A percentile compares a stretch with the other conserved stretches of the same genome.
phyloP scores from a whole-genome alignment of 441 rosid species.

The Arabidopsis lyrata region DNA sequence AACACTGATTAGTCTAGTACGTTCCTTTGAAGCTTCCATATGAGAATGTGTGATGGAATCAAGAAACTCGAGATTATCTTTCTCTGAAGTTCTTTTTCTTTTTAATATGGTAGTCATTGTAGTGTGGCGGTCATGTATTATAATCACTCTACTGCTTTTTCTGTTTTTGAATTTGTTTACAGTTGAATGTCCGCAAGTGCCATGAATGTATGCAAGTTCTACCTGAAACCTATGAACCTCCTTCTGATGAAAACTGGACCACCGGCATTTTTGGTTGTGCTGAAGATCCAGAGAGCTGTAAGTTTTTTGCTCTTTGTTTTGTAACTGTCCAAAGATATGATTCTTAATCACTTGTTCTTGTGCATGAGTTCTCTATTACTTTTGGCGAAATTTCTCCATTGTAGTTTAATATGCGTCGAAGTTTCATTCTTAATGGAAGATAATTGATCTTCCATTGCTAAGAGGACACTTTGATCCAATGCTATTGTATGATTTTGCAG shows the following conservation, averaged over 20 bases:
- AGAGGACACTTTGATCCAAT: neutral
- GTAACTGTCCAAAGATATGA: conserved; percentile 4
- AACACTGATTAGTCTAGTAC: conserved; percentile 2
- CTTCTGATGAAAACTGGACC: conserved; percentile 91
- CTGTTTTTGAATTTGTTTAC: conserved; percentile 14
- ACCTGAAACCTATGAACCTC: conserved; percentile 87
- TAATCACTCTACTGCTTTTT: conserved; percentile 1
- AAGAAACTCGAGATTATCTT: neutral
- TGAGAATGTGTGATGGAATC: conserved; percentile 17
- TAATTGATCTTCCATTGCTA: no score
- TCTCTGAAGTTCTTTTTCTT: neutral
- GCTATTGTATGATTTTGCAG: conserved; percentile 47
- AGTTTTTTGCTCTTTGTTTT: conserved; percentile 36
- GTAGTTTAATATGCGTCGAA: neutral
- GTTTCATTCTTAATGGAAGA: neutral
- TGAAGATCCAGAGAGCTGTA: conserved; percentile 79
- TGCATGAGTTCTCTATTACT: conserved; percentile 1
- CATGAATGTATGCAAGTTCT: conserved; percentile 80
- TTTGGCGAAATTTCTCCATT: neutral
- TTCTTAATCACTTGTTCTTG: conserved; percentile 15
- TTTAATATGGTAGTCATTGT: neutral
- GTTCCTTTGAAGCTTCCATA: neutral
- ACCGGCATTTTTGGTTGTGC: conserved; percentile 76
- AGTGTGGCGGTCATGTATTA: conserved; percentile 8
- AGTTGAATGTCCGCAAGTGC: conserved; percentile 71